Conservation (phyloP, 495 filamentous ascomycete genomes). For the Pseudoneurospora amorphoporcata region DNA sequence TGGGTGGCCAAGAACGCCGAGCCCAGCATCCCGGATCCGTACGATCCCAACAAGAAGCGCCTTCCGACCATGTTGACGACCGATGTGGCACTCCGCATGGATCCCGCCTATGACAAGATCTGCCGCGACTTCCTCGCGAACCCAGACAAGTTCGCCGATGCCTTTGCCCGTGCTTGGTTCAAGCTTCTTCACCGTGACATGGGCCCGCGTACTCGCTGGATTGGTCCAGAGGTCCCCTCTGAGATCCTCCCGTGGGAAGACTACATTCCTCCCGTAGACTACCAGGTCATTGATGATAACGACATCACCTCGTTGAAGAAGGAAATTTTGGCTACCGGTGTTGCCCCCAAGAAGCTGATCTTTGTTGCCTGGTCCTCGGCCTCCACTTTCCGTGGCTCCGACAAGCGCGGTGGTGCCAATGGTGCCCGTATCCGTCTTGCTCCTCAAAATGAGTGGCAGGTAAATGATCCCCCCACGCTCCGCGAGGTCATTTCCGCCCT, state of each 20-base stretch:
- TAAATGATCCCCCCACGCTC: conserved; percentile 55
- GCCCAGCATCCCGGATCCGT: conserved; percentile 55
- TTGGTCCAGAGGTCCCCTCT: conserved; percentile 57
- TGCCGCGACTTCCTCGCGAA: conserved; percentile 53
- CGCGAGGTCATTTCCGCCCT: conserved; percentile 45
- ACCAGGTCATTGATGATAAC: conserved; percentile 44
- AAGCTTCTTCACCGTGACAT: conserved; percentile 69
- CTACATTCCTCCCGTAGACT: conserved; percentile 44
- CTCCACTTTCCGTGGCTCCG: conserved; percentile 60
- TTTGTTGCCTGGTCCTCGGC: conserved; percentile 58
- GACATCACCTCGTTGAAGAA: conserved; percentile 54
- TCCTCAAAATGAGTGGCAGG: conserved; percentile 56
- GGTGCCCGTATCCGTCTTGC: conserved; percentile 63
- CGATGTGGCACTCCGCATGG: conserved; percentile 58
- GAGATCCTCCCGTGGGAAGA: conserved; percentile 60
- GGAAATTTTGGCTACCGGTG: conserved; percentile 47
- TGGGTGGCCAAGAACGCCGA: conserved; percentile 60
- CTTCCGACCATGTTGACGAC: conserved; percentile 57
- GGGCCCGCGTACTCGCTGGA: conserved; percentile 54
- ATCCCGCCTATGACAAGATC: conserved; percentile 64
- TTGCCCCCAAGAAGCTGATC: conserved; percentile 44
- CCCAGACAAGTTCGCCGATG: conserved; percentile 54
- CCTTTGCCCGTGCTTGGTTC: conserved; percentile 63
- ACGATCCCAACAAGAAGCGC: conserved; percentile 54
- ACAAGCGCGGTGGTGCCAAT: conserved; percentile 70